These are phyloP conservation scores for Leccinum rimulosum DNA, from an alignment of 768 basidiomycete species.

Conservation along the genomic window DNA sequence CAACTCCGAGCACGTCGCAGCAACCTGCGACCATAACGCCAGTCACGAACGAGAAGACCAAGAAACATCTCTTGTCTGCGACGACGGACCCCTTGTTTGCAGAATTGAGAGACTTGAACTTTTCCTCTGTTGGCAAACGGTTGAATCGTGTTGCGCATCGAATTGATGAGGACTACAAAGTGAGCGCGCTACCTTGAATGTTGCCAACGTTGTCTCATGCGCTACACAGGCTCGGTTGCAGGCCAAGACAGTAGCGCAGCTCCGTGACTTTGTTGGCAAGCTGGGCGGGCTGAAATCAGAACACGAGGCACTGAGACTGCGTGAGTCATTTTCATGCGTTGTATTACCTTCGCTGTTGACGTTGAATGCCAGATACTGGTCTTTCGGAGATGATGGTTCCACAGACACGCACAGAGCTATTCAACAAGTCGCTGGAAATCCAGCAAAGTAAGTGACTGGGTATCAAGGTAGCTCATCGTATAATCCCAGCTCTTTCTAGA, in stretches of 20 bases:
- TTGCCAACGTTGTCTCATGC: conserved; percentile 4
- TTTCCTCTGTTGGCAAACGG: conserved; percentile 80
- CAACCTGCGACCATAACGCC: conserved; percentile 44
- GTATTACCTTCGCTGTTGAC: conserved; percentile 3
- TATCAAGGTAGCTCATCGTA: conserved; percentile 6
- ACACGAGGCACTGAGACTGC: conserved; percentile 83
- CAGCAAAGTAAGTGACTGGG: conserved; percentile 74
- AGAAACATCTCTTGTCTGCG: conserved; percentile 84
- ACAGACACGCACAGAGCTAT: conserved; percentile 79
- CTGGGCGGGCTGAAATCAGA: conserved; percentile 90
- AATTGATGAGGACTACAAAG: conserved; percentile 92
- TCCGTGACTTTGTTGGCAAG: conserved; percentile 94
- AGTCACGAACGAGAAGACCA: conserved; percentile 76
- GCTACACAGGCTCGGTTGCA: conserved; percentile 67
- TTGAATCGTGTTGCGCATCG: conserved; percentile 80
- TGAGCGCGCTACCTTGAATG: conserved; percentile 24
- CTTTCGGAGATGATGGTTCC: conserved; percentile 90
- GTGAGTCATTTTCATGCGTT: conserved; percentile 45
- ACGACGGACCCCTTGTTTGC: conserved; percentile 75
- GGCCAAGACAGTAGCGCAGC: conserved; percentile 86
- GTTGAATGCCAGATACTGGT: conserved; percentile 68
- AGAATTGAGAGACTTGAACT: conserved; percentile 89
- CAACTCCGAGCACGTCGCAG: conserved; percentile 39
- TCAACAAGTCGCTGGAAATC: conserved; percentile 90
- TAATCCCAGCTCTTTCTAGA: conserved; percentile 45